These are phyloP conservation scores for Dactylonectria estremocensis DNA, from an alignment of 2,329 filamentous ascomycete species.

Conservation along the genomic window DNA sequence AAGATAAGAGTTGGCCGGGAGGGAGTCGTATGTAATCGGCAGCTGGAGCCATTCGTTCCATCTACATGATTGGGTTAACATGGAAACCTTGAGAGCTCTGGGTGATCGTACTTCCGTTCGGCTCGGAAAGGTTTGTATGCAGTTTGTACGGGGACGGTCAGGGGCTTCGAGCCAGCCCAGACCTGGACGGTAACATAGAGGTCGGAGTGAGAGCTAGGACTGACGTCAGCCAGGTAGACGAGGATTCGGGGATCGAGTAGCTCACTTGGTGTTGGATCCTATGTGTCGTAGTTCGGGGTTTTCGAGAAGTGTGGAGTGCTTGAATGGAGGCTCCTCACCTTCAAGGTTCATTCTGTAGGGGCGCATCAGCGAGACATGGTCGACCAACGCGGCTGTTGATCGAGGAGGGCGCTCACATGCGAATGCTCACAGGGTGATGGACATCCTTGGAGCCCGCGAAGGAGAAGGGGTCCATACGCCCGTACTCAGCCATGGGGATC, in stretches of 20 bases:
- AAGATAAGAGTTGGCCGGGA: conserved; percentile 86
- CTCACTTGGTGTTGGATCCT: conserved; percentile 85
- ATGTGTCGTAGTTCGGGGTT: conserved; percentile 87
- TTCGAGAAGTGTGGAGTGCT: conserved; percentile 80
- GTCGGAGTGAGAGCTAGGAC: conserved; percentile 81
- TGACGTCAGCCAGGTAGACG: conserved; percentile 46
- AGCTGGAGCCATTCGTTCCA: conserved; percentile 98
- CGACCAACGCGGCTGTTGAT: neutral
- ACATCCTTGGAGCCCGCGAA: conserved; percentile 93
- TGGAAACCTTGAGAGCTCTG: neutral
- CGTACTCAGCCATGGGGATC: conserved; percentile 57
- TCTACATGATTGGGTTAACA: conserved; percentile 55
- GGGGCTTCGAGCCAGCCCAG: conserved; percentile 95
- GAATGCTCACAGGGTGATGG: conserved; percentile 78
- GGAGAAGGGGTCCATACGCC: conserved; percentile 91
- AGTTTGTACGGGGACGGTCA: conserved; percentile 93
- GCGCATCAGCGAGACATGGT: conserved; percentile 33
- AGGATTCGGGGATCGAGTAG: neutral
- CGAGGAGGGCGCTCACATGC: conserved; percentile 64
- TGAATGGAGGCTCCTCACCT: conserved; percentile 59
- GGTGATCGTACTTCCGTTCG: conserved; percentile 70
- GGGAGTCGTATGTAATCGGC: conserved; percentile 85
- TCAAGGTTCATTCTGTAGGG: conserved; percentile 63
- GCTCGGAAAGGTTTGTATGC: conserved; percentile 92
- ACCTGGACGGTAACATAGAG: conserved; percentile 94